These are phyloP conservation scores for Platanthera zijinensis DNA, from an alignment of 106 monocot species.

Conservation along the genomic window DNA sequence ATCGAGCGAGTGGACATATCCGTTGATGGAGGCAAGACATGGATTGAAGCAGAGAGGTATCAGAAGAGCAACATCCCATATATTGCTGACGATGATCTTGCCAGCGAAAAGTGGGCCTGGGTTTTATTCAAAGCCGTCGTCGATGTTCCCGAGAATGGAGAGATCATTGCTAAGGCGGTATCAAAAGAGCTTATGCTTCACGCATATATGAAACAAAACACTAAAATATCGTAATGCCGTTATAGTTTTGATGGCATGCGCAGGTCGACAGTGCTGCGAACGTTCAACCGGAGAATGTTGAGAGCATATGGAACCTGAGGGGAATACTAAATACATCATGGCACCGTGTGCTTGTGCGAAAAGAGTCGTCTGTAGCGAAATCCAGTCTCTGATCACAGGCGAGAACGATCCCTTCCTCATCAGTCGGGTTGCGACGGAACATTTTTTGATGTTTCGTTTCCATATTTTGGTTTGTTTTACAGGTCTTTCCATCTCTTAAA, in stretches of 20 bases:
- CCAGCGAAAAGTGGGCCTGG: constrained; percentile 72
- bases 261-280: constrained; percentile 75
- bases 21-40: constrained; percentile 69
- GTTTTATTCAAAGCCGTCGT: constrained; percentile 56
- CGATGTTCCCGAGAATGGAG: constrained; percentile 41
- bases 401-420: background rate
- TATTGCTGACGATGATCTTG: constrained; percentile 36
- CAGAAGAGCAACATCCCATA: constrained; percentile 37
- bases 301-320: constrained; percentile 76
- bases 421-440: no score
- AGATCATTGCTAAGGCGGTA: constrained; percentile 77
- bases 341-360: constrained; percentile 52
- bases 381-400: constrained; percentile 34
- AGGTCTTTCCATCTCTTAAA: no score
- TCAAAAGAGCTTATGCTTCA: background rate
- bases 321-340: constrained; percentile 83
- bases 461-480: no score
- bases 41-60: constrained; percentile 50
- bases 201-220: background rate
- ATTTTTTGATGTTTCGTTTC: no score
- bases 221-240: background rate
- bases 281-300: constrained; percentile 69
- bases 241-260: background rate
- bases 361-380: constrained; percentile 7
- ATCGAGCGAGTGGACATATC: constrained; percentile 93